Percentiles rank a stretch among this genome's conserved stretches.
These are phyloP conservation scores for Cladosporium sp. DNA, from an alignment of 2,329 filamentous ascomycete species.

Conservation along the genomic window DNA sequence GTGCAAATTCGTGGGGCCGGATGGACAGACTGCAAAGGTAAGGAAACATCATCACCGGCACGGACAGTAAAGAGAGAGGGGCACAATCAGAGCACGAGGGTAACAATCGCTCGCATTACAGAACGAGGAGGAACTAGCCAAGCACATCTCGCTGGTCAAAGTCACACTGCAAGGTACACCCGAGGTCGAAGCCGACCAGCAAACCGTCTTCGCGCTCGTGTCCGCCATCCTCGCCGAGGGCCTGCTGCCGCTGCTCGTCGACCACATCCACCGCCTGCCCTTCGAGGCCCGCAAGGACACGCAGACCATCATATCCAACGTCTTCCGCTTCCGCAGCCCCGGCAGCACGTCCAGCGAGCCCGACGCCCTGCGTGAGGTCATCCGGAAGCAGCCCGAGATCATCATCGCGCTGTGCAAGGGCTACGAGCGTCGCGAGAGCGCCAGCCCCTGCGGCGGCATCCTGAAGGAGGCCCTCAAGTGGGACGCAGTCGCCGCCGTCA, in stretches of 20 bases:
- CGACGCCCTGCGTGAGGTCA: constrained; percentile 80
- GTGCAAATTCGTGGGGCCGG: constrained; percentile 49
- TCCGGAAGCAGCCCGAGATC: constrained; percentile 78
- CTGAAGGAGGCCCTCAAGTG: constrained; percentile 85
- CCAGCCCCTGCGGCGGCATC: constrained; percentile 84
- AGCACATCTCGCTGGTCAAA: constrained; percentile 86
- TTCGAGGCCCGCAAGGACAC: constrained; percentile 96
- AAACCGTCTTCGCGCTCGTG: constrained; percentile 82
- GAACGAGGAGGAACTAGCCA: constrained; percentile 79
- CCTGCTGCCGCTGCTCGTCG: constrained; percentile 75
- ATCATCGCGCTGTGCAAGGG: constrained; percentile 82
- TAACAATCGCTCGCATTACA: constrained; percentile 33
- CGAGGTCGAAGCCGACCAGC: constrained; percentile 82
- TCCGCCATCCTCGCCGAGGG: constrained; percentile 82
- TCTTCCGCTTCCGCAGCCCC: constrained; percentile 79
- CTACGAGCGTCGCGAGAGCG: constrained; percentile 85
- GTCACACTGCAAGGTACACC: constrained; percentile 82
- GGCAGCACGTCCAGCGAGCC: constrained; percentile 63
- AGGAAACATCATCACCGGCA: constrained; percentile 11
- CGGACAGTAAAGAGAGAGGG: neutral
- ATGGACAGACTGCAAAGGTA: constrained; percentile 50
- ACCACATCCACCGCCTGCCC: constrained; percentile 74
- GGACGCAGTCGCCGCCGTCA: constrained; percentile 81
- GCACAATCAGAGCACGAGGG: neutral
- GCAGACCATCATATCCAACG: constrained; percentile 91